Percentiles rank a stretch among this genome's conserved stretches.
Evolutionary conservation across 352 stramenopile species (phyloP).

Genomic region (Phytophthora fragariae): DNA sequence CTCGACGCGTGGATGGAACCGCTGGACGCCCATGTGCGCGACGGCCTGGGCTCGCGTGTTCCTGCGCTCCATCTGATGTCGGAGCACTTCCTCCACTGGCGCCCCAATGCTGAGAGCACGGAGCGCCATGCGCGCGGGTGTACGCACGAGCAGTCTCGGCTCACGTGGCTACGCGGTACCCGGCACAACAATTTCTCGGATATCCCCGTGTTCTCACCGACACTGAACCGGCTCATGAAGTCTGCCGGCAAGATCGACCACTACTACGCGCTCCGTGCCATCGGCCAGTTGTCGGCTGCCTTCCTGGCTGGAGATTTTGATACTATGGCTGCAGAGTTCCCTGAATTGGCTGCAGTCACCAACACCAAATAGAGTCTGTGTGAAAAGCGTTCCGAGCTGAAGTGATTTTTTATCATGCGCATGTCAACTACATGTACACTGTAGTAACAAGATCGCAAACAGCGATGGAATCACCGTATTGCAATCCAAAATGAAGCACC

Average conservation of each 20-base stretch:
- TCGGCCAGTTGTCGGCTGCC: constrained; percentile 53
- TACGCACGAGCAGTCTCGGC: constrained; percentile 42
- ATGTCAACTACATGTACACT: too few relatives aligned
- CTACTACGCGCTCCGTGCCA: constrained; percentile 48
- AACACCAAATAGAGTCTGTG: constrained; percentile 26
- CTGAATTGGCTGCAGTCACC: constrained; percentile 37
- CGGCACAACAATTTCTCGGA: constrained; percentile 84
- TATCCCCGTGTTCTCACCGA: constrained; percentile 67
- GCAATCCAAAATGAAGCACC: too few relatives aligned
- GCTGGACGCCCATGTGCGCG: constrained; percentile 46
- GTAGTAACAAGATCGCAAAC: too few relatives aligned
- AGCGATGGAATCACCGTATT: too few relatives aligned
- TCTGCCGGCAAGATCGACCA: constrained; percentile 57
- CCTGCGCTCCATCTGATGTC: constrained; percentile 71
- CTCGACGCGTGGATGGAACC: constrained; percentile 80
- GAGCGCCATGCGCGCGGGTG: constrained; percentile 47
- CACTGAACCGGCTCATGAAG: constrained; percentile 61
- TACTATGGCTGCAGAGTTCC: constrained; percentile 37
- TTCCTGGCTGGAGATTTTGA: constrained; percentile 56
- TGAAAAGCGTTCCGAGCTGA: background rate
- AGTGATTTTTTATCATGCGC: too few relatives aligned
- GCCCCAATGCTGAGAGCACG: constrained; percentile 56
- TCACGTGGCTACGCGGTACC: constrained; percentile 52
- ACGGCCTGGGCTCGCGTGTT: constrained; percentile 45
- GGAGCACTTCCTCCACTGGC: constrained; percentile 69